These are phyloP conservation scores for Thalassiosira hispida DNA, from an alignment of 352 stramenopile genomes.

Conservation along the genomic window DNA sequence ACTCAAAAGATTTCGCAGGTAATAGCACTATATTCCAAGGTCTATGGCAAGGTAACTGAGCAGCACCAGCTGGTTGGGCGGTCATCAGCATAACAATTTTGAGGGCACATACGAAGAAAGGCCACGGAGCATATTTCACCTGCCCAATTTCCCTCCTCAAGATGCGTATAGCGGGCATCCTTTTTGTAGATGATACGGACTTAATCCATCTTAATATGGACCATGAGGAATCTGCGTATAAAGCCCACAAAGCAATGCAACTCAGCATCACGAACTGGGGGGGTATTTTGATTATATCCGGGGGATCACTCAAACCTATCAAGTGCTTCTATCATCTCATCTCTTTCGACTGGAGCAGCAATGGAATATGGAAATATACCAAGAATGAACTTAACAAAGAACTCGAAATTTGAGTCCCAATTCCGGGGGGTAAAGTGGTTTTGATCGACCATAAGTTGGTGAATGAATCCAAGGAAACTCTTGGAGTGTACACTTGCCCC, in stretches of 20 bases:
- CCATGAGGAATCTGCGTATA: neutral
- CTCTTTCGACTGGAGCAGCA: neutral
- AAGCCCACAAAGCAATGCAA: slow-evolving; percentile 1
- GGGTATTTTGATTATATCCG: slow-evolving; percentile 8
- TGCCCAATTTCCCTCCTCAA: slow-evolving; percentile 28
- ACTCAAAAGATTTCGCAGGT: slow-evolving; percentile 20
- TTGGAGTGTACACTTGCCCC: slow-evolving; percentile 30
- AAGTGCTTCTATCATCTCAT: slow-evolving; percentile 41
- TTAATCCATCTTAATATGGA: slow-evolving; percentile 8
- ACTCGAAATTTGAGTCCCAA: neutral
- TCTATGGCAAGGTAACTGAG: slow-evolving; percentile 25
- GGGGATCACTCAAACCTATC: neutral
- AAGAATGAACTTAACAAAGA: slow-evolving; percentile 3
- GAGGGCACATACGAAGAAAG: neutral
- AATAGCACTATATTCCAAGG: slow-evolving; percentile 23
- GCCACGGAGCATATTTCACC: neutral
- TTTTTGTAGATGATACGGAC: slow-evolving; percentile 29
- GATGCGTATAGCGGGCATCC: neutral
- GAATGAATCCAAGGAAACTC: neutral
- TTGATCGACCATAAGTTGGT: slow-evolving; percentile 7
- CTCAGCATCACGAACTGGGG: slow-evolving; percentile 11
- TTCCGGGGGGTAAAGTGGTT: neutral
- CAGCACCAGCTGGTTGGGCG: slow-evolving; percentile 5
- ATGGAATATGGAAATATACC: slow-evolving; percentile 14
- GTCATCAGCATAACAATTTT: slow-evolving; percentile 17